Percentiles rank a stretch among this genome's conserved stretches.
Conservation (phyloP, 257 asterid species). For the Nicotiana knightiana region DNA sequence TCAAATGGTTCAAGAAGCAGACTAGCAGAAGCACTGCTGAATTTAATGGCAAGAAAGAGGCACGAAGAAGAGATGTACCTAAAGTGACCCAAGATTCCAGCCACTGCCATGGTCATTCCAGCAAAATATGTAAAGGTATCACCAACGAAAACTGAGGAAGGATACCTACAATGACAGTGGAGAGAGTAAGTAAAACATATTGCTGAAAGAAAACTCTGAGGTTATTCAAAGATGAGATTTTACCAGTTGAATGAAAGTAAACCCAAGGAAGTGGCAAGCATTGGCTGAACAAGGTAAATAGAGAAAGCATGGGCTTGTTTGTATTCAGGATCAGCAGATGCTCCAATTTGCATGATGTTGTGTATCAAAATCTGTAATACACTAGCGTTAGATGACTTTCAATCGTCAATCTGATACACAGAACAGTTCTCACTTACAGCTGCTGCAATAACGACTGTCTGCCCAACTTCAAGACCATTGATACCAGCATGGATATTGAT, state of each 20-base stretch:
- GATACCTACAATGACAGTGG: constrained; percentile 46
- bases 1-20: background rate
- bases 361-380: constrained; percentile 67
- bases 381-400: background rate
- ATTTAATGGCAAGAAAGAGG: background rate
- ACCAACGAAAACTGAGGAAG: constrained; percentile 84
- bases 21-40: background rate
- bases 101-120: constrained; percentile 93
- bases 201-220: constrained; percentile 4
- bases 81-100: constrained; percentile 82
- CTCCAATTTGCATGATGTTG: constrained; percentile 86
- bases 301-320: constrained; percentile 95
- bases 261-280: constrained; percentile 90
- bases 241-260: constrained; percentile 91
- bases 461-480: constrained; percentile 99
- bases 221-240: constrained; percentile 8
- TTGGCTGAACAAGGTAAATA: constrained; percentile 79
- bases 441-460: constrained; percentile 77
- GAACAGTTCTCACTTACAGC: constrained; percentile 51
- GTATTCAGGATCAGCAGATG: constrained; percentile 58
- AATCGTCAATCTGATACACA: background rate
- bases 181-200: background rate
- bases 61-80: constrained; percentile 33
- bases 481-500: constrained; percentile 91
- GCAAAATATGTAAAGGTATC: constrained; percentile 88